phyloP scores from a whole-genome alignment of 1,284 basidiomycete species.

The Mycena sp. region DNA sequence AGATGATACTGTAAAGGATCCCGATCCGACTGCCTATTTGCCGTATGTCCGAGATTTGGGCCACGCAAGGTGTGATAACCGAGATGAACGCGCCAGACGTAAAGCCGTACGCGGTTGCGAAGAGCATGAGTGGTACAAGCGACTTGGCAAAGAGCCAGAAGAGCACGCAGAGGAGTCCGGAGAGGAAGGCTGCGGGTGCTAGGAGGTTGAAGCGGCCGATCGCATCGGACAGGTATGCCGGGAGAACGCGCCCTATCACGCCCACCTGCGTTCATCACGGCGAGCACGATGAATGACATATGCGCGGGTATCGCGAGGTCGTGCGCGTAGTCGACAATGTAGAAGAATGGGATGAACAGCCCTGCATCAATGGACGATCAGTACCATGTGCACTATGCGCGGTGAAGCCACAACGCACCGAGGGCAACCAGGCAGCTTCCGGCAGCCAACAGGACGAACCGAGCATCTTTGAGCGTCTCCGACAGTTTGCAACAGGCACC shows the following conservation, averaged over 20 bases:
- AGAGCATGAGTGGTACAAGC: conserved; percentile 56
- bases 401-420: conserved; percentile 42
- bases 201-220: conserved; percentile 72
- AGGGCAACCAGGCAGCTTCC: conserved; percentile 63
- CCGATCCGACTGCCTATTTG: conserved; percentile 70
- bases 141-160: conserved; percentile 63
- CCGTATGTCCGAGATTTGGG: conserved; percentile 64
- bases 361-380: conserved; percentile 44
- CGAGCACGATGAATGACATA: conserved; percentile 61
- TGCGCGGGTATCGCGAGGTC: conserved; percentile 47
- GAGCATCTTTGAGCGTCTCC: conserved; percentile 51
- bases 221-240: conserved; percentile 67
- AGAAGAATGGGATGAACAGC: conserved; percentile 72
- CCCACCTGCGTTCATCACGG: conserved; percentile 73
- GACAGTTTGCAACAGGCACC: conserved; percentile 33
- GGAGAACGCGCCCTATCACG: conserved; percentile 67
- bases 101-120: conserved; percentile 67
- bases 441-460: conserved; percentile 53
- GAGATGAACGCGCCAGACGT: conserved; percentile 66
- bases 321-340: conserved; percentile 63
- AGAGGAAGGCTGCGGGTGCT: conserved; percentile 64
- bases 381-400: neutral
- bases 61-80: conserved; percentile 69
- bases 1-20: conserved; percentile 66
- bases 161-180: conserved; percentile 63